These are phyloP conservation scores for Hysterangium stoloniferum DNA, from an alignment of 768 basidiomycete genomes.

Conservation along the genomic window DNA sequence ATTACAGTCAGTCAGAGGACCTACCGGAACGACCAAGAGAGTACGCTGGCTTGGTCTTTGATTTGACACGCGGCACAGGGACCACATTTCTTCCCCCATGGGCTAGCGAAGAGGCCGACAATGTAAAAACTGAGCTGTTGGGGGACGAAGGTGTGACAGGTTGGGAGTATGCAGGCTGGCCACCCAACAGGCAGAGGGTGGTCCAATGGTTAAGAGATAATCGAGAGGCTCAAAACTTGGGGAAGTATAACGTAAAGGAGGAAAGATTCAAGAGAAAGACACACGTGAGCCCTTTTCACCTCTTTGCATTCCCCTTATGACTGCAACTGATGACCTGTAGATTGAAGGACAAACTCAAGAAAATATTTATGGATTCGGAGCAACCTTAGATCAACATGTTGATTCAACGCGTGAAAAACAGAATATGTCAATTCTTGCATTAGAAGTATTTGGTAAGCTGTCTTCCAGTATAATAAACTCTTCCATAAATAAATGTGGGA, in stretches of 20 bases:
- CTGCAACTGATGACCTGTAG: constrained; percentile 25
- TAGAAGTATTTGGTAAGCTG: constrained; percentile 78
- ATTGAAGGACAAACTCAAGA: constrained; percentile 72
- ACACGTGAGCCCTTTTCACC: constrained; percentile 7
- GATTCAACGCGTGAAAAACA: constrained; percentile 49
- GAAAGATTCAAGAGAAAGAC: not conserved
- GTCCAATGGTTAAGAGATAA: constrained; percentile 44
- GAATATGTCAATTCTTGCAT: constrained; percentile 68
- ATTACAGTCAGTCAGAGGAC: constrained; percentile 68
- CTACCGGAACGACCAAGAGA: constrained; percentile 61
- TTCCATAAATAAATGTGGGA: not conserved
- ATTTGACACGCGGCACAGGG: constrained; percentile 56
- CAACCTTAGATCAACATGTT: constrained; percentile 39
- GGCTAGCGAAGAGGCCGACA: constrained; percentile 20
- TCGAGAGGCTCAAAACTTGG: constrained; percentile 17
- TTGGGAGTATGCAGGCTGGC: constrained; percentile 75
- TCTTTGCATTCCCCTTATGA: constrained; percentile 10
- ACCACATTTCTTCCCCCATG: constrained; percentile 57
- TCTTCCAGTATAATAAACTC: not conserved
- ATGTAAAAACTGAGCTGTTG: constrained; percentile 10
- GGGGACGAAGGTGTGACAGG: constrained; percentile 38
- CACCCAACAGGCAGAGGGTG: constrained; percentile 53
- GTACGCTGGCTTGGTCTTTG: constrained; percentile 74
- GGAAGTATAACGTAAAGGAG: not conserved
- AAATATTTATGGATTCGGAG: constrained; percentile 61